Evolutionary conservation across 139 green algal genomes (phyloP).

Genomic region (Haematococcus lacustris): DNA sequence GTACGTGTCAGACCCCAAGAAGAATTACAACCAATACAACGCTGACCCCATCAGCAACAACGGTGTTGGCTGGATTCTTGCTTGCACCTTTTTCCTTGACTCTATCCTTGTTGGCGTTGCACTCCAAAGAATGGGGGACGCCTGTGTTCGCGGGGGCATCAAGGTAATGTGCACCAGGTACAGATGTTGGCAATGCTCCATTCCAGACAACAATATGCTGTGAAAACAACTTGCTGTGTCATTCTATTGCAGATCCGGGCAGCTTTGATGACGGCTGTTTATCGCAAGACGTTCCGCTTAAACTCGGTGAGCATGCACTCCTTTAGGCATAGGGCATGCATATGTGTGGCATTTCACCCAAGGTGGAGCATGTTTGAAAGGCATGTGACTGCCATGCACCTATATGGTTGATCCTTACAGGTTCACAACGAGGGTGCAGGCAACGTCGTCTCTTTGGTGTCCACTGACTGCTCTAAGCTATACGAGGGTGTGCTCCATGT

Average conservation of each 20-base stretch:
- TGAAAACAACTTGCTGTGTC: background rate
- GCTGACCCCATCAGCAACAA: conserved; percentile 16
- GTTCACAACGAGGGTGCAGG: conserved; percentile 20
- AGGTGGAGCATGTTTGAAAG: too few species aligned
- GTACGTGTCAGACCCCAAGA: conserved; percentile 28
- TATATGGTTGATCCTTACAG: too few species aligned
- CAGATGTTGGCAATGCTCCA: background rate
- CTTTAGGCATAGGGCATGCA: too few species aligned
- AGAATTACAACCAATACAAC: conserved; percentile 30
- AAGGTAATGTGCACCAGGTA: conserved; percentile 19
- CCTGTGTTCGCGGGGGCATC: conserved; percentile 42
- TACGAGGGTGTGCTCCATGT: conserved; percentile 51
- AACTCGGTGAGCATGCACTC: conserved; percentile 18
- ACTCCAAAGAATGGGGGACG: conserved; percentile 58
- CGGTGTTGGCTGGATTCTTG: conserved; percentile 49
- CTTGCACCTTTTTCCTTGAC: conserved; percentile 49
- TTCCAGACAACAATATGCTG: background rate
- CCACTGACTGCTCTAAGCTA: conserved; percentile 60
- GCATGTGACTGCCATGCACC: too few species aligned
- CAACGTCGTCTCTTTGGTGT: conserved; percentile 53
- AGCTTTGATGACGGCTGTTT: conserved; percentile 35
- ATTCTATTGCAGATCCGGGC: conserved; percentile 14
- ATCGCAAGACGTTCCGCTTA: conserved; percentile 48
- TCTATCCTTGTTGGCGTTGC: conserved; percentile 44
- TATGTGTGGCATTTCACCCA: too few species aligned